Evolutionary conservation across 352 stramenopile genomes (phyloP).

Genomic region (Globisporangium lucens): DNA sequence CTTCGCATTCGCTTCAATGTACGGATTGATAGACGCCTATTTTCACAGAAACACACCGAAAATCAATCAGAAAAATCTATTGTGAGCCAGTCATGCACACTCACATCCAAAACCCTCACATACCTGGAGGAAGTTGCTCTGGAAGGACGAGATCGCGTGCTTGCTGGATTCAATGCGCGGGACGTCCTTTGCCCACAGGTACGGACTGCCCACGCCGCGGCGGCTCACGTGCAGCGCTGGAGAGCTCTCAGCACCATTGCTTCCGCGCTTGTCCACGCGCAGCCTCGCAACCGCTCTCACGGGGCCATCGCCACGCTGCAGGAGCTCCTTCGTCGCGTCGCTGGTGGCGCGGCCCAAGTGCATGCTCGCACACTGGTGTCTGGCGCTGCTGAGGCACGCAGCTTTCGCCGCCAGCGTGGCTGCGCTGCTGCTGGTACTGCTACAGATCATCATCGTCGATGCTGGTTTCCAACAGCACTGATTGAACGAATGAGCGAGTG

Average conservation of each 20-base stretch:
- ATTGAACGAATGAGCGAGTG: neutral
- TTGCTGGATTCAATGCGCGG: slow-evolving; percentile 63
- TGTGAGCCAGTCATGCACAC: neutral
- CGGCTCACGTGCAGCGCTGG: slow-evolving; percentile 24
- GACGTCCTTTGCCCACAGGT: slow-evolving; percentile 69
- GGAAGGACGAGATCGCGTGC: slow-evolving; percentile 27
- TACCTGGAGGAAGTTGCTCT: slow-evolving; percentile 66
- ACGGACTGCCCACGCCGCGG: slow-evolving; percentile 55
- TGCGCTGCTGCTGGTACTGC: neutral
- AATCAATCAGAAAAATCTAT: neutral
- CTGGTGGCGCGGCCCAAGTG: slow-evolving; percentile 48
- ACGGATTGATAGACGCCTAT: slow-evolving; percentile 52
- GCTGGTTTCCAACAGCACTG: neutral
- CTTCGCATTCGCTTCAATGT: slow-evolving; percentile 17
- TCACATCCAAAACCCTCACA: neutral
- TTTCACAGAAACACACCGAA: slow-evolving; percentile 1
- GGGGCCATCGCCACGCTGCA: slow-evolving; percentile 26
- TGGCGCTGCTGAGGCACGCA: neutral
- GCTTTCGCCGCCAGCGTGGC: neutral
- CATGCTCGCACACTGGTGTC: slow-evolving; percentile 25
- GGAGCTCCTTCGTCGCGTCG: slow-evolving; percentile 39
- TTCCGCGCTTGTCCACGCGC: slow-evolving; percentile 28
- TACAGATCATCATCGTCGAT: neutral
- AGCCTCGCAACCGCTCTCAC: slow-evolving; percentile 21
- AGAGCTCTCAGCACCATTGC: slow-evolving; percentile 18